Base-by-base conservation (phyloP, 345 rosid species). In the Arabidopsis arenosa region DNA sequence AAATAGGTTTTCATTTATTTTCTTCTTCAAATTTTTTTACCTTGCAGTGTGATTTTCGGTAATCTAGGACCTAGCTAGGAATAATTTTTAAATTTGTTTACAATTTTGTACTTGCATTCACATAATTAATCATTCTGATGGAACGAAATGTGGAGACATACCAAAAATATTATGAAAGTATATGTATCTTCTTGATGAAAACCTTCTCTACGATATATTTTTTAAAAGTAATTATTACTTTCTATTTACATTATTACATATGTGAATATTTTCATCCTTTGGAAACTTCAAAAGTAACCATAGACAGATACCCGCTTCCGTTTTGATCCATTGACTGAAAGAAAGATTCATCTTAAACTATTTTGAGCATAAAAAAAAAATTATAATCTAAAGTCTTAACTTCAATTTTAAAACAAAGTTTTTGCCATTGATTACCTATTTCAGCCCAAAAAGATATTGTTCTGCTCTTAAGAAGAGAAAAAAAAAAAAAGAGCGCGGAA, bases 71-170 rank as follows among this genome's bases (percentile, higher is more conserved):
- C 32, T 26, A 39, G 6, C 32, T 26, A 39, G 6, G 51, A 30
- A 40, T 52, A 39, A 67, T 9, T 37, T 28, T 28, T 28, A 14
- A 9, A 21, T 48, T 3, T 7, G 11, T 26, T 26, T 53, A 47
- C 26, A 66, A 48, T n/a, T 66, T 58, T 26, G 23, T 67, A 51
- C 7, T 21, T 60, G 30, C 39, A 9, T 43, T 67, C 54, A 23
- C 70, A 62, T 76, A 70, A 63, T 76, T 76, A 70, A 63, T 76
- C 75, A 76, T 70, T 76, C 63, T 32, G 8, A 48, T 30, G 37
- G 37, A 63, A 47, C 13, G 28, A 77, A 76, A 62, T 54, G 65
- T 36, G 32, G 64, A 68, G 70, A 55, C 80, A 63, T 63, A 37
- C 41, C 14, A 23, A 53, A 63, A 48, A 47, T 64, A 39, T 28